A percentile compares a stretch with the other conserved stretches of the same genome.
Conservation (phyloP, 345 rosid genomes). For the Capsella bursapastoris region DNA sequence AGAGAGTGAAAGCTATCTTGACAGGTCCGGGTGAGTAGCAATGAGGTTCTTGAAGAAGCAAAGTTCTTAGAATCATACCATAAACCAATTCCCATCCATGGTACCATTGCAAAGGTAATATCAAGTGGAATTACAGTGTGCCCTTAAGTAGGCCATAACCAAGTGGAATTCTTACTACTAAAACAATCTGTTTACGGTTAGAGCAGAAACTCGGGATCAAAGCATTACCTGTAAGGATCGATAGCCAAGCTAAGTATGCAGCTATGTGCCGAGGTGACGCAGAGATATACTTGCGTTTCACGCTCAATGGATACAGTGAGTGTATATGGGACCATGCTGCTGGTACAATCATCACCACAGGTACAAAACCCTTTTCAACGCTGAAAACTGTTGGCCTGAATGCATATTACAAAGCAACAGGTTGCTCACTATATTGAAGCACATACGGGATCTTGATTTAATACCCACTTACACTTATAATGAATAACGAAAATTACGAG, state of each 20-base stretch:
- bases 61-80: constrained; percentile 91
- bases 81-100: constrained; percentile 71
- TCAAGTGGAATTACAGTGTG: neutral
- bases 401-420: constrained; percentile 15
- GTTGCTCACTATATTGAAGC: neutral
- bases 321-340: constrained; percentile 98
- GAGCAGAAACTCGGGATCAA: constrained; percentile 85
- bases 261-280: constrained; percentile 90
- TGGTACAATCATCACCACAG: constrained; percentile 85
- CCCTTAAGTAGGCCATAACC: neutral
- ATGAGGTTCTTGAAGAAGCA: constrained; percentile 81
- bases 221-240: constrained; percentile 86
- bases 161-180: constrained; percentile 15
- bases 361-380: constrained; percentile 44
- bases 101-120: constrained; percentile 69
- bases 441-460: neutral
- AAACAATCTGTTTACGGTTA: constrained; percentile 14
- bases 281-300: constrained; percentile 87
- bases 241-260: constrained; percentile 95
- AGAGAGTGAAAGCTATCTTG: constrained; percentile 20
- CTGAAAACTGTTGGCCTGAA: neutral
- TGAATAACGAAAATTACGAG: neutral
- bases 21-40: constrained; percentile 76
- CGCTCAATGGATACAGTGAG: constrained; percentile 81
- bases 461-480: neutral